Evolutionary conservation across 495 filamentous ascomycete genomes (phyloP).

Genomic region (Darksidea phi): DNA sequence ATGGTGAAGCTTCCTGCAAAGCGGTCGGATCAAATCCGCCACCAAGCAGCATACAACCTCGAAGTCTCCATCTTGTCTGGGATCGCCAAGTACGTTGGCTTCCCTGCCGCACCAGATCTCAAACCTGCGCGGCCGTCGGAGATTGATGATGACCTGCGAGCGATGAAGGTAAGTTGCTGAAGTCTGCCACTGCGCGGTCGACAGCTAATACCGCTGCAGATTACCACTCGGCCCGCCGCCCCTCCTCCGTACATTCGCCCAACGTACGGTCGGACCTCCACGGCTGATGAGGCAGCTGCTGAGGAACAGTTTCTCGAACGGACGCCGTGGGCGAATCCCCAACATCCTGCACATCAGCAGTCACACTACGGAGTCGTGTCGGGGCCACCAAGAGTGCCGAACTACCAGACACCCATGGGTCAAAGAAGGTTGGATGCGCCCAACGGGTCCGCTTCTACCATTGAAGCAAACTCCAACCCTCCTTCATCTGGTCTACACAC

Average conservation of each 20-base stretch:
- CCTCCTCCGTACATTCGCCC: slow-evolving; percentile 26
- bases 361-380: slow-evolving; percentile 21
- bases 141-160: slow-evolving; percentile 80
- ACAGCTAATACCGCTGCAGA: slow-evolving; percentile 14
- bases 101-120: slow-evolving; percentile 89
- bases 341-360: slow-evolving; percentile 69
- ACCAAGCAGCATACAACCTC: slow-evolving; percentile 85
- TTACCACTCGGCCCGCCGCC: slow-evolving; percentile 27
- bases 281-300: slow-evolving; percentile 55
- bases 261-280: slow-evolving; percentile 41
- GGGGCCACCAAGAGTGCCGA: slow-evolving; percentile 29
- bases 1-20: slow-evolving; percentile 60
- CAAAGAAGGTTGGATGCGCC: slow-evolving; percentile 54
- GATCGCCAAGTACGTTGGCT: slow-evolving; percentile 89
- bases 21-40: slow-evolving; percentile 67
- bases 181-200: not conserved
- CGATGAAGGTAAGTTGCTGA: slow-evolving; percentile 74
- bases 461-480: slow-evolving; percentile 49
- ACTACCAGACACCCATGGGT: slow-evolving; percentile 53
- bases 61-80: slow-evolving; percentile 90
- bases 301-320: slow-evolving; percentile 81
- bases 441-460: slow-evolving; percentile 58
- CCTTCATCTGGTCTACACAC: slow-evolving; percentile 43
- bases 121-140: slow-evolving; percentile 67
- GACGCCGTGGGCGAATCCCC: slow-evolving; percentile 84